A percentile compares a stretch with the other conserved stretches of the same genome.
Evolutionary conservation across 805 yeast genomes (phyloP).

Genomic region (Starmerella bombi): DNA sequence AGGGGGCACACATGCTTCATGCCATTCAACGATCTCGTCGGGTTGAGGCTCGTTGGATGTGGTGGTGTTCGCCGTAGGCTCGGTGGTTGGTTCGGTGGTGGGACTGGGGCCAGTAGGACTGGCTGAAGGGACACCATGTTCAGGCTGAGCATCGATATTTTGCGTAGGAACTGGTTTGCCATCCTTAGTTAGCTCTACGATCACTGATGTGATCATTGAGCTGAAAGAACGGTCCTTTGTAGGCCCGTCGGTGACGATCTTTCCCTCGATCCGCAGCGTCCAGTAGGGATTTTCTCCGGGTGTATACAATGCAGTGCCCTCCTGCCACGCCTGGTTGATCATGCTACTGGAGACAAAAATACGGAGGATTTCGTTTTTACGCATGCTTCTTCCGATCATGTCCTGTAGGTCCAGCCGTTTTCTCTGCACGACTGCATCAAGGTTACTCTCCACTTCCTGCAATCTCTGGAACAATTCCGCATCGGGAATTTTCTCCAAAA

Average conservation of each 20-base stretch:
- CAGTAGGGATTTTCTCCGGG: conserved; percentile 32
- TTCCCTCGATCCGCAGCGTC: conserved; percentile 84
- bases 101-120: background rate
- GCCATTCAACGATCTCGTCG: conserved; percentile 70
- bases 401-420: conserved; percentile 81
- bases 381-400: conserved; percentile 36
- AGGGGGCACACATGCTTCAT: conserved; percentile 34
- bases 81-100: background rate
- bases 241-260: conserved; percentile 45
- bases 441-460: conserved; percentile 63
- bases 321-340: conserved; percentile 85
- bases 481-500: conserved; percentile 46
- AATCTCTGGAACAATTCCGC: conserved; percentile 58
- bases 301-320: conserved; percentile 20
- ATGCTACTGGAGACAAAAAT: conserved; percentile 70
- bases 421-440: conserved; percentile 71
- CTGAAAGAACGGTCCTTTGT: conserved; percentile 51
- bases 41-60: conserved; percentile 1
- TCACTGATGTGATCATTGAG: conserved; percentile 67
- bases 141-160: conserved; percentile 1
- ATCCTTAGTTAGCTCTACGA: conserved; percentile 49
- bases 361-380: conserved; percentile 48
- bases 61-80: conserved; percentile 2
- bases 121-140: background rate
- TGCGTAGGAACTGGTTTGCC: conserved; percentile 6